Conservation (phyloP, 2,329 filamentous ascomycete species). For the Coniochaeta sp. region DNA sequence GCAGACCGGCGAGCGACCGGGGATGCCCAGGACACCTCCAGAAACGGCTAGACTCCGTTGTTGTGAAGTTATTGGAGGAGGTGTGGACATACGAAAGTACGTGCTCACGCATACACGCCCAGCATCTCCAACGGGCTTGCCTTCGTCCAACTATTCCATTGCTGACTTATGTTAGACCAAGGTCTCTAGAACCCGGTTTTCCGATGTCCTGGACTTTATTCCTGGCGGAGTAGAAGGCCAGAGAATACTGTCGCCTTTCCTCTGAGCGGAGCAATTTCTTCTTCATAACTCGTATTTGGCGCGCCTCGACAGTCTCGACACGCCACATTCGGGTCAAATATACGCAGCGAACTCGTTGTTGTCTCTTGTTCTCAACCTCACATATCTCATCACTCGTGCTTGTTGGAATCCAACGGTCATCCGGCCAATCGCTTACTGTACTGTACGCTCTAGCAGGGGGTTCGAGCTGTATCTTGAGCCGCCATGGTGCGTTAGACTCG, state of each 20-base stretch:
- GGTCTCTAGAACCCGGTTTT: background rate
- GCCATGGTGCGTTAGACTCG: background rate
- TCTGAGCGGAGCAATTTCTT: background rate
- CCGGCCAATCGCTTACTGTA: background rate
- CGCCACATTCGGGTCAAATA: background rate
- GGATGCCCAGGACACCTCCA: background rate
- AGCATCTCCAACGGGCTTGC: background rate
- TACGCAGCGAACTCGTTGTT: background rate
- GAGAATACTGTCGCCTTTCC: background rate
- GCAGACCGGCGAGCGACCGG: background rate
- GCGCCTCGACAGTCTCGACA: background rate
- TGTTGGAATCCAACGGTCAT: background rate
- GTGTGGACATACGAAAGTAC: background rate
- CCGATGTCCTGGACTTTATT: background rate
- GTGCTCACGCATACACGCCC: background rate
- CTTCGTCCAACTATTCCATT: background rate
- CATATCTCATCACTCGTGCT: background rate
- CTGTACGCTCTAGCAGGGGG: background rate
- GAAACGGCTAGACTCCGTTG: background rate
- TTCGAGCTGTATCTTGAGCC: background rate
- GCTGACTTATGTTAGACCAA: background rate
- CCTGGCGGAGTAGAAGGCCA: background rate
- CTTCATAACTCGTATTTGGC: background rate
- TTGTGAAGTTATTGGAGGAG: background rate
- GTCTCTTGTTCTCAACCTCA: background rate